Evolutionary conservation across 2,329 filamentous ascomycete genomes (phyloP), one percentile per base, ranked within the genome.

Genomic region (Periglandula ipomoeae): DNA sequence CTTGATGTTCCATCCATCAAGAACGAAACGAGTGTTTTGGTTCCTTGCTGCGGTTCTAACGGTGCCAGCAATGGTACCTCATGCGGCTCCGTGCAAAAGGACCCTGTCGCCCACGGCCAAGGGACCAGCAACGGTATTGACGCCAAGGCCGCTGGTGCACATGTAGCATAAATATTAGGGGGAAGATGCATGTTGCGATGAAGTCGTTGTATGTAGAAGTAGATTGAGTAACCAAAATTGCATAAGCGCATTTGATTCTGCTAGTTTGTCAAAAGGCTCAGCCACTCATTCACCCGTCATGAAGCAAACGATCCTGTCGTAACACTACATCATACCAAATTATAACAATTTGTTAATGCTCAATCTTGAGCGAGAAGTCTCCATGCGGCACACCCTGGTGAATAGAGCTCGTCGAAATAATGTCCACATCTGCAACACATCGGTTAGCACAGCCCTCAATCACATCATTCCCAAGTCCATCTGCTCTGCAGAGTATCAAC

Each of bases 381-480:
- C 98, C 82, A 64, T 96, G 89, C 26, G 86, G 81, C 3, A 94
- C 89, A 3, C 93, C 91, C 70, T 98, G 93, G 62, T 98, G 93
- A 61, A 98, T 96, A 46, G 87, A 91, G 64, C 90, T 96, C 39
- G 91, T 96, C 39, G 90, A 96, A 58, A 97, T 83, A 56, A 98
- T 90, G 67, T 98, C 93, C 57, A 98, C 82, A 68, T 97, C 89
- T 76, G 11, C 26, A 15, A n/a, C 4, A 8, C 7, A 5, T 44
- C 23, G n/a, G 20, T 50, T 23, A 46, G 48, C 42, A 37, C 32
- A 9, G 22, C 32, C 13, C 39, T 17, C 26, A 44, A 6, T 10
- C 20, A 20, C 2, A 27, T 4, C 22, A n/a, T 10, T n/a, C 30
- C 35, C 13, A n/a, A n/a, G 7, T 22, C 17, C 3, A 8, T 30